Percentiles rank a stretch among this genome's conserved stretches.
Evolutionary conservation across 2,329 filamentous ascomycete genomes (phyloP).

Genomic region (Alternaria rosae): DNA sequence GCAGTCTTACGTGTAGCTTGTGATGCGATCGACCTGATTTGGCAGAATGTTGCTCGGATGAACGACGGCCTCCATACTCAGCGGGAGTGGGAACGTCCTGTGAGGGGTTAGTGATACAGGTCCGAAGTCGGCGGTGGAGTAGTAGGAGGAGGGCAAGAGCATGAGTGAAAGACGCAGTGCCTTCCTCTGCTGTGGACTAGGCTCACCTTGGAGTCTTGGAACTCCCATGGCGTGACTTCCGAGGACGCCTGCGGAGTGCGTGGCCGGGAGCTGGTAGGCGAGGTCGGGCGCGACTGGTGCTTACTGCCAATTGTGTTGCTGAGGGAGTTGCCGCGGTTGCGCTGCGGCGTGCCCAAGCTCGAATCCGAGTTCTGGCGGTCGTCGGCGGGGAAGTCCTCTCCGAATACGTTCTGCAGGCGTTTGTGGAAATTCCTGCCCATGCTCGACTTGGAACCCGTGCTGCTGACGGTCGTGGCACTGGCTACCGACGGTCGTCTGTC

Average conservation of each 20-base stretch:
- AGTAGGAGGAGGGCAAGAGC: neutral
- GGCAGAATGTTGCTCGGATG: constrained; percentile 45
- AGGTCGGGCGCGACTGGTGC: constrained; percentile 64
- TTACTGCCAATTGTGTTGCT: constrained; percentile 65
- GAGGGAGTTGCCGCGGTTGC: constrained; percentile 85
- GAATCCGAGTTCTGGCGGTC: constrained; percentile 73
- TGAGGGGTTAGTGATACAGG: constrained; percentile 20
- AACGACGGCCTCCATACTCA: constrained; percentile 44
- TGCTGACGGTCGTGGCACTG: constrained; percentile 86
- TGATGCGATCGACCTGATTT: constrained; percentile 64
- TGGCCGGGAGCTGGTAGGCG: constrained; percentile 78
- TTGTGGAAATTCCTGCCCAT: constrained; percentile 73
- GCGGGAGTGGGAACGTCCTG: constrained; percentile 41
- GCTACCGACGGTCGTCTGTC: constrained; percentile 86
- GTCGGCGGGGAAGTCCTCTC: constrained; percentile 80
- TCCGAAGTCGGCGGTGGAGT: constrained; percentile 5
- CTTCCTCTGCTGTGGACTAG: neutral
- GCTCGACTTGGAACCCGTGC: constrained; percentile 78
- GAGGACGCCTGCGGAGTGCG: constrained; percentile 86
- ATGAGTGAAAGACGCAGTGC: neutral
- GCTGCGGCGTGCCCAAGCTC: constrained; percentile 62
- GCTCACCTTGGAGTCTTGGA: constrained; percentile 81
- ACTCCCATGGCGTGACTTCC: constrained; percentile 97
- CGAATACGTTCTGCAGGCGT: constrained; percentile 90
- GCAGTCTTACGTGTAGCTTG: constrained; percentile 65